phyloP scores from a whole-genome alignment of 1,284 basidiomycete genomes.

The Cryptococcus jaspeensis region DNA sequence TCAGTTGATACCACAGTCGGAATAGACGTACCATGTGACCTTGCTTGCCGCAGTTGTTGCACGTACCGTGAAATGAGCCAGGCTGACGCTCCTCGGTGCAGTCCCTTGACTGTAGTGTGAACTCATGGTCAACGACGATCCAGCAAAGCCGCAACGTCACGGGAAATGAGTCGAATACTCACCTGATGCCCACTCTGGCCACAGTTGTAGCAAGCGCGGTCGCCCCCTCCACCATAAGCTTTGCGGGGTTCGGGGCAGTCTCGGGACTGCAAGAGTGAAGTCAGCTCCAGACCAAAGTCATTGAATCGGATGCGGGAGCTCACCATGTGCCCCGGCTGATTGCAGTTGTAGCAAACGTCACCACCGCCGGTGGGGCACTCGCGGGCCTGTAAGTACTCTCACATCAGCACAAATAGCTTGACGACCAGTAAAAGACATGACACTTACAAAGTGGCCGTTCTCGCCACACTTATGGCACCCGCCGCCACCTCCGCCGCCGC shows the following conservation, averaged over 20 bases:
- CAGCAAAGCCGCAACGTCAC: too few species aligned
- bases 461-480: slow-evolving; percentile 2
- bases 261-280: neutral
- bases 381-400: slow-evolving; percentile 5
- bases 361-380: slow-evolving; percentile 20
- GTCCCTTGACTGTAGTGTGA: too few species aligned
- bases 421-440: neutral
- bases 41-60: too few species aligned
- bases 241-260: slow-evolving; percentile 8
- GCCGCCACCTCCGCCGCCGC: too few species aligned
- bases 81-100: too few species aligned
- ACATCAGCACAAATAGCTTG: neutral
- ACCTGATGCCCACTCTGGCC: slow-evolving; percentile 1
- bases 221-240: neutral
- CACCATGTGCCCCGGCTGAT: slow-evolving; percentile 1
- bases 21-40: slow-evolving; percentile 17
- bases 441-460: slow-evolving; percentile 1
- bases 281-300: neutral
- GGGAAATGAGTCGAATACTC: too few species aligned
- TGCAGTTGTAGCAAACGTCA: slow-evolving; percentile 14
- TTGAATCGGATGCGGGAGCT: neutral
- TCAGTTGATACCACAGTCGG: neutral
- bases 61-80: too few species aligned
- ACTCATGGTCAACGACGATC: too few species aligned
- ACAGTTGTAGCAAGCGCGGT: slow-evolving; percentile 15